These are phyloP conservation scores for Neurospora tetraspora DNA, from an alignment of 495 filamentous ascomycete species.

Conservation along the genomic window DNA sequence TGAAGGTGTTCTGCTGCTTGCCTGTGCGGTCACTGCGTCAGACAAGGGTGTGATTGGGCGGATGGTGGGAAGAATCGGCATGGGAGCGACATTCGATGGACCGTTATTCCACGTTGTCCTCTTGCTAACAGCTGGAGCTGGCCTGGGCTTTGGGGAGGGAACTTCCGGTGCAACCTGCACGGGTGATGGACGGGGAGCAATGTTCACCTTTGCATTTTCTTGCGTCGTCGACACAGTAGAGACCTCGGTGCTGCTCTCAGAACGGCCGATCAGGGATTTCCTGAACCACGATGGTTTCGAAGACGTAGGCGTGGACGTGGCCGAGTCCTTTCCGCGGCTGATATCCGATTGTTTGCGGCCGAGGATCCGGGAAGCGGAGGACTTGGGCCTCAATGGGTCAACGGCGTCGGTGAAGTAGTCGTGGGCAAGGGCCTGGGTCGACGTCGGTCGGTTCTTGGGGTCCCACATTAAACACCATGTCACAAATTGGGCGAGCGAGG, in stretches of 20 bases:
- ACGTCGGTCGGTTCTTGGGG: constrained; percentile 88
- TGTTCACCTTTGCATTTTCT: constrained; percentile 13
- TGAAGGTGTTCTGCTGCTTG: constrained; percentile 39
- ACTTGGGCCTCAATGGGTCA: constrained; percentile 87
- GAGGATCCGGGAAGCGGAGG: constrained; percentile 72
- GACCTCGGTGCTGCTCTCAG: constrained; percentile 34
- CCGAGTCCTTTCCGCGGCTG: constrained; percentile 50
- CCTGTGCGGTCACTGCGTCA: constrained; percentile 85
- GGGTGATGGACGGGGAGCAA: constrained; percentile 44
- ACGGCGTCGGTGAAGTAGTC: constrained; percentile 95
- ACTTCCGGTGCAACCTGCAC: constrained; percentile 46
- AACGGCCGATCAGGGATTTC: constrained; percentile 70
- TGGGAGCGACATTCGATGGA: constrained; percentile 74
- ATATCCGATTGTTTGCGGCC: constrained; percentile 82
- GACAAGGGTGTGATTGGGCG: constrained; percentile 89
- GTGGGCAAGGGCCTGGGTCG: constrained; percentile 80
- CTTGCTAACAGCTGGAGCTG: constrained; percentile 53
- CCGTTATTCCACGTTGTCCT: constrained; percentile 82
- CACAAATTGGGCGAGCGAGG: constrained; percentile 79
- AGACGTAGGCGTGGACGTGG: constrained; percentile 54
- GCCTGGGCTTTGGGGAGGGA: constrained; percentile 45
- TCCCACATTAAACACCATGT: constrained; percentile 99
- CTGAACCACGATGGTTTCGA: constrained; percentile 94
- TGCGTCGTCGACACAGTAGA: constrained; percentile 12
- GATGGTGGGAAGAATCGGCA: constrained; percentile 96